These are phyloP conservation scores for Fomitopsis schrenkii DNA, from an alignment of 1,284 basidiomycete species.

Conservation along the genomic window DNA sequence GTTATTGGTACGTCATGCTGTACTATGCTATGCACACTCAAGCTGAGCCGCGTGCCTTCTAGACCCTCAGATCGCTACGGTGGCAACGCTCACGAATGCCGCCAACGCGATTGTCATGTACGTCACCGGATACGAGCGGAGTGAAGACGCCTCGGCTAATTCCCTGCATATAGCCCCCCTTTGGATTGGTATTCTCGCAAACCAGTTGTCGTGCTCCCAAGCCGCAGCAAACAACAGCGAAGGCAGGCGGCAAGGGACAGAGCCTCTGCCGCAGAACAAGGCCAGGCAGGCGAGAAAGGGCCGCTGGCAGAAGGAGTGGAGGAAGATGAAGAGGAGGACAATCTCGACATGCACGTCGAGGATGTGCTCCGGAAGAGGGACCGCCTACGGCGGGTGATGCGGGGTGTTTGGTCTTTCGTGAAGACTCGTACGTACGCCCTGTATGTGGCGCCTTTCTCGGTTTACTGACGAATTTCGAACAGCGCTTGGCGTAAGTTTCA, in stretches of 20 bases:
- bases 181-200: conserved; percentile 65
- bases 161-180: conserved; percentile 46
- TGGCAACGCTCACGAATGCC: conserved; percentile 72
- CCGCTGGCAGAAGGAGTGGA: too few species aligned
- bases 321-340: conserved; percentile 40
- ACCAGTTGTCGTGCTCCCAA: conserved; percentile 59
- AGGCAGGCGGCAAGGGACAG: conserved; percentile 10
- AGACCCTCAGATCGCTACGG: conserved; percentile 72
- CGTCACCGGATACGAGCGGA: conserved; percentile 9
- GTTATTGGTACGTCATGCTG: conserved; percentile 53
- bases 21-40: not conserved
- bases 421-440: conserved; percentile 62
- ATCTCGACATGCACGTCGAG: conserved; percentile 76
- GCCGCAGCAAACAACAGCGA: conserved; percentile 4
- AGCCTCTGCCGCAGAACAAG: conserved; percentile 29
- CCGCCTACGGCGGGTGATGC: conserved; percentile 56
- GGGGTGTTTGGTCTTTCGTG: conserved; percentile 79
- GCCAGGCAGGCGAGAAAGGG: conserved; percentile 12
- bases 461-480: not conserved
- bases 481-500: conserved; percentile 18
- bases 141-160: not conserved
- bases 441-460: not conserved
- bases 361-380: conserved; percentile 69
- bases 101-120: conserved; percentile 74
- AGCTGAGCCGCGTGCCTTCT: conserved; percentile 2